Evolutionary conservation across 257 asterid species (phyloP), one percentile per base, ranked within the genome.

Genomic region (Ehretia macrophylla): DNA sequence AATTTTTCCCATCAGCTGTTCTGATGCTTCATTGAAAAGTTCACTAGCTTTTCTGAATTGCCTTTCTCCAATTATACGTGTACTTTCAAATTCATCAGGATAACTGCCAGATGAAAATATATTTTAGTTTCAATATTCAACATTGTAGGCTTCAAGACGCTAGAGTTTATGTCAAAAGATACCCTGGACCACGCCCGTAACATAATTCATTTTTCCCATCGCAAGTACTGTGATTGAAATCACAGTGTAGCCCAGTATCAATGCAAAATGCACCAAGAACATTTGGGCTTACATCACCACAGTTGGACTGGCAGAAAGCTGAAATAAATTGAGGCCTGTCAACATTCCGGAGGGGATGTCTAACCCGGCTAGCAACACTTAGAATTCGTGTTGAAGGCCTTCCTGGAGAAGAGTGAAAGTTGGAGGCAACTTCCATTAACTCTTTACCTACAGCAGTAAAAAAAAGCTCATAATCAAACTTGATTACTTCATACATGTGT

Each of bases 181-280:
- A 91, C 96, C 97, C 99, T 53, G 99, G 99, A 66, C 99, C 99
- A 62, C 95, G 86, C 37, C 97, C 97, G 57, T 88, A 88, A 76
- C 99, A 92, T 51, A 88, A 61, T 73, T 92, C 99, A 51, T 92
- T 92, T 83, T 88, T 86, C 72, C 99, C 99, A 66, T 83, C 79
- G 65, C 99, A 92, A 54, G 99, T 88, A 65, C 99, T 92, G 42
- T 88, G 97, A 73, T 92, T 92, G 81, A 92, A 92, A 56, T 92
- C 97, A 67, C 99, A 92, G 67, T 95, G 91, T 68, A 88, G 61
- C 59, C 97, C 96, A 17, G 97, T 84, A 73, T 92, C 99, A 8
- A 37, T 75, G 70, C 99, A 92, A 81, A 88, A 92, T 42, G 99
- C 85, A 64, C 99, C 99, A 17, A 88, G 99, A 68, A 84, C 95